Conservation (phyloP, 2,329 filamentous ascomycete genomes). For the Epichloe bromicola region DNA sequence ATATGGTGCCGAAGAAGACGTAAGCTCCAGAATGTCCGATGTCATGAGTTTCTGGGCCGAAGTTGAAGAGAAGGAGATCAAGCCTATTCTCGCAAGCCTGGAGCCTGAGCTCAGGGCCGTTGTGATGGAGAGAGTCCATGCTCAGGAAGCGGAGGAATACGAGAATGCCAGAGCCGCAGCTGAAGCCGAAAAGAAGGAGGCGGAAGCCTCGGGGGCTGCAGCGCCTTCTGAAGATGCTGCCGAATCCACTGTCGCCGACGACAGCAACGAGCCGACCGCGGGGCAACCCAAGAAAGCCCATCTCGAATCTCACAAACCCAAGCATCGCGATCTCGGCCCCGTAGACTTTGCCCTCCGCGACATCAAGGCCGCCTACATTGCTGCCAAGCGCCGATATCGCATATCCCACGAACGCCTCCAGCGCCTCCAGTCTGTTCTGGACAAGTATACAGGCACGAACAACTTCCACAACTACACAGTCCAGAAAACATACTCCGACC, state of each 20-base stretch:
- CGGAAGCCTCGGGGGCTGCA: constrained; percentile 11
- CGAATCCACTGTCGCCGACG: background rate
- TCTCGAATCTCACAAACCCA: constrained; percentile 22
- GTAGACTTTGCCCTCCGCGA: constrained; percentile 55
- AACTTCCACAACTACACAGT: constrained; percentile 99
- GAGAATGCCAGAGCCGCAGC: constrained; percentile 6
- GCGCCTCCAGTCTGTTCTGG: constrained; percentile 62
- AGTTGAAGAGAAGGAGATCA: constrained; percentile 68
- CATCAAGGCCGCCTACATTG: constrained; percentile 69
- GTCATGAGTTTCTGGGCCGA: constrained; percentile 71
- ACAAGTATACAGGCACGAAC: constrained; percentile 66
- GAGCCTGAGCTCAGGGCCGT: constrained; percentile 50
- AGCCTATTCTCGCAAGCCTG: constrained; percentile 50
- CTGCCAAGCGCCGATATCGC: constrained; percentile 75
- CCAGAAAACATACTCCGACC: constrained; percentile 67
- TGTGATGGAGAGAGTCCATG: constrained; percentile 50
- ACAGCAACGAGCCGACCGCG: constrained; percentile 3
- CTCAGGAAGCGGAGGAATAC: constrained; percentile 16
- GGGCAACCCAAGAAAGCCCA: constrained; percentile 12
- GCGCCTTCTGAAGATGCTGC: constrained; percentile 10
- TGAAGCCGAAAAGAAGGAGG: constrained; percentile 8
- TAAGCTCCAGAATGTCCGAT: constrained; percentile 58
- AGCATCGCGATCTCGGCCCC: constrained; percentile 31
- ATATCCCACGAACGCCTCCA: constrained; percentile 58
- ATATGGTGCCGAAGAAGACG: constrained; percentile 56